These are phyloP conservation scores for Hansenula anomala DNA, from an alignment of 1,139 yeast species.

Conservation along the genomic window DNA sequence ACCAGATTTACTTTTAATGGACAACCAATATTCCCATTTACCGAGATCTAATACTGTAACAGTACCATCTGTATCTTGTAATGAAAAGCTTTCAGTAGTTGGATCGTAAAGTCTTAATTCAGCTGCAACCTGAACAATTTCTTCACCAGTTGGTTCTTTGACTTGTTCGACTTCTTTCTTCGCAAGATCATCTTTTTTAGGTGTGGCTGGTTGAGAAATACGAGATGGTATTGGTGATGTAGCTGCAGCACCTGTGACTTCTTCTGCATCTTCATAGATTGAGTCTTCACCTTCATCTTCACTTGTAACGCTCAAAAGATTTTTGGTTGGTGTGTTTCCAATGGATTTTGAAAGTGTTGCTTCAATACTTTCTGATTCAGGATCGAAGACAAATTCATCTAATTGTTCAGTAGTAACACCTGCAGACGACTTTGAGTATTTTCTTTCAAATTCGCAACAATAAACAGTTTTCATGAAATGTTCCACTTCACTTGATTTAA, in stretches of 20 bases:
- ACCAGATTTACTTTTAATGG: constrained; percentile 30
- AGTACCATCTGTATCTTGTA: constrained; percentile 31
- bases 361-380: constrained; percentile 11
- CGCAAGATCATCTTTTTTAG: background rate
- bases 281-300: constrained; percentile 22
- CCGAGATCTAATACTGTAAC: constrained; percentile 44
- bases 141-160: constrained; percentile 19
- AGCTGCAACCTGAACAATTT: constrained; percentile 23
- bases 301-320: constrained; percentile 9
- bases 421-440: constrained; percentile 53
- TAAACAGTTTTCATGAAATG: constrained; percentile 60
- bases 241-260: constrained; percentile 7
- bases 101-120: constrained; percentile 57
- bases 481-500: constrained; percentile 52
- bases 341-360: background rate
- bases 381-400: background rate
- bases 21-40: constrained; percentile 49
- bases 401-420: constrained; percentile 28
- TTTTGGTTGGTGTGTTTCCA: background rate
- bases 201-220: background rate
- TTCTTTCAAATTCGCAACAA: constrained; percentile 73
- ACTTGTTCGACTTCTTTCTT: background rate
- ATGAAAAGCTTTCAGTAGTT: constrained; percentile 41
- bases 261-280: constrained; percentile 30
- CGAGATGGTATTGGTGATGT: background rate